Evolutionary conservation across 129 eudicot species (phyloP).

Genomic region (Flaveria sonorensis): DNA sequence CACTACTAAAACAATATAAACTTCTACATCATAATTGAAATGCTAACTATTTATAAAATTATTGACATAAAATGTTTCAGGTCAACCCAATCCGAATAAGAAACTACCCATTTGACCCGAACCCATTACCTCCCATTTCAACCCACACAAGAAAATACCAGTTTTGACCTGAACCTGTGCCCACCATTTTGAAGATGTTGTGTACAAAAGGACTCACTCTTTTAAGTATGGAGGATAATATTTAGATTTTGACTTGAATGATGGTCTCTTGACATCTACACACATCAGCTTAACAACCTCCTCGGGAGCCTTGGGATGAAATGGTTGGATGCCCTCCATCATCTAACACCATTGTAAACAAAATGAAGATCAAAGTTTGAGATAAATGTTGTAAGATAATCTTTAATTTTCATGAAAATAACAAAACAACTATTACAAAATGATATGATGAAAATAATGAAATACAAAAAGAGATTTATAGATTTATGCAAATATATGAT

Average conservation of each 20-base stretch:
- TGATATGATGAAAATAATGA: background rate
- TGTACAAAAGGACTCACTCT: conserved; percentile 59
- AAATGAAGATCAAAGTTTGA: conserved; percentile 6
- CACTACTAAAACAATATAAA: background rate
- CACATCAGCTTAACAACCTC: conserved; percentile 77
- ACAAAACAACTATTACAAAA: conserved; percentile 7
- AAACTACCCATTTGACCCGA: background rate
- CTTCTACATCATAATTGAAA: background rate
- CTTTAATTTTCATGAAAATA: conserved; percentile 10
- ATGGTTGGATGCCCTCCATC: conserved; percentile 91
- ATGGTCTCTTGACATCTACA: conserved; percentile 69
- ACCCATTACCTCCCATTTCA: background rate
- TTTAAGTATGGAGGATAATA: conserved; percentile 73
- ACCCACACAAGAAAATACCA: background rate
- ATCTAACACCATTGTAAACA: conserved; percentile 50
- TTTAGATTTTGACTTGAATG: conserved; percentile 72
- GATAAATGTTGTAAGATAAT: background rate
- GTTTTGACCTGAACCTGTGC: conserved; percentile 2
- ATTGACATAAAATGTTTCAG: background rate
- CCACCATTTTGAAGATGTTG: background rate
- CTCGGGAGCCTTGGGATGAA: conserved; percentile 74
- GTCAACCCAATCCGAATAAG: background rate
- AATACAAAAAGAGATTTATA: background rate
- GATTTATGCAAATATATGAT: background rate
- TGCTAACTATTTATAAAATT: background rate